Evolutionary conservation across 805 yeast genomes (phyloP).

Genomic region (Spathaspora girioi): DNA sequence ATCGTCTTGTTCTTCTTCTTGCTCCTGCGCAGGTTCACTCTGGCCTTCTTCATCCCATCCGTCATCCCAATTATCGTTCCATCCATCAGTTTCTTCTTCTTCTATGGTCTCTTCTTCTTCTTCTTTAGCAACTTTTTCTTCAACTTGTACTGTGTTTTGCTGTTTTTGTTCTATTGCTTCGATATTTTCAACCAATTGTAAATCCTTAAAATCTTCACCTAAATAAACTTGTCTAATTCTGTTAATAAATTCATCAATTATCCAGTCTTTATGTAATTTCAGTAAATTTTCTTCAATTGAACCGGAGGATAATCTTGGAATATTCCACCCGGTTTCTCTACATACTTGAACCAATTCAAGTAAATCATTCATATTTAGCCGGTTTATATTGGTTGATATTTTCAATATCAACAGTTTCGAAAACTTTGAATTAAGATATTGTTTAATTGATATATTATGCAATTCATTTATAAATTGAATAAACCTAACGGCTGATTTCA

Average conservation of each 20-base stretch:
- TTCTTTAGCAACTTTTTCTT: not conserved
- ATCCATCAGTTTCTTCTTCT: not conserved
- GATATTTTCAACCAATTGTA: not conserved
- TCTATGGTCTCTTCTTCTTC: constrained; percentile 1
- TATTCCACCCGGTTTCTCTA: constrained; percentile 11
- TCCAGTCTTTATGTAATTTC: constrained; percentile 27
- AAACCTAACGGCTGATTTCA: constrained; percentile 9
- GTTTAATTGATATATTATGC: constrained; percentile 17
- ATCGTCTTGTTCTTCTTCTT: constrained; percentile 13
- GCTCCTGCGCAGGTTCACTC: constrained; percentile 10
- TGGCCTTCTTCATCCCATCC: constrained; percentile 10
- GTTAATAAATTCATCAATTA: constrained; percentile 29
- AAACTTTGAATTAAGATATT: constrained; percentile 23
- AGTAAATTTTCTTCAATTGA: constrained; percentile 22
- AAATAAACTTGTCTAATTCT: constrained; percentile 20
- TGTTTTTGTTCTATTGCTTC: constrained; percentile 6
- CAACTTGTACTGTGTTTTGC: constrained; percentile 1
- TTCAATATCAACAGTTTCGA: constrained; percentile 24
- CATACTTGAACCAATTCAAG: constrained; percentile 12
- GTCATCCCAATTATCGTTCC: constrained; percentile 19
- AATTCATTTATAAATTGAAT: constrained; percentile 27
- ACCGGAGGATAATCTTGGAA: constrained; percentile 6
- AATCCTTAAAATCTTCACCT: constrained; percentile 1
- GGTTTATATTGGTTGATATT: constrained; percentile 28
- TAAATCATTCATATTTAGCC: constrained; percentile 16